These are phyloP conservation scores for Yamadazyma sp. DNA, from an alignment of 1,139 yeast species.

Conservation along the genomic window DNA sequence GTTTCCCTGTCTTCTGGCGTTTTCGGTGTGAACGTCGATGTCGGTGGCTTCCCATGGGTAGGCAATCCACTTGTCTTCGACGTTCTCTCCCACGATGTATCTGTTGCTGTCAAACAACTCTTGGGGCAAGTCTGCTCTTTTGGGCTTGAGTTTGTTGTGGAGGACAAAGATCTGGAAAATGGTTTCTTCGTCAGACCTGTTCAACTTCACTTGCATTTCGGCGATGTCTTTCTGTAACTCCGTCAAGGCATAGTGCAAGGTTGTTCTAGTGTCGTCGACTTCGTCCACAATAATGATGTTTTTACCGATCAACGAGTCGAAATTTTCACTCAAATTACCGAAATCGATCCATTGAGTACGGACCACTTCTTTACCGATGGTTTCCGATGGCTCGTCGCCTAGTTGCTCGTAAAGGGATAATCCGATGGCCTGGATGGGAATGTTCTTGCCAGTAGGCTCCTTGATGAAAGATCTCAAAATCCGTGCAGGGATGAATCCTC, in stretches of 20 bases:
- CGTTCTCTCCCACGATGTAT: constrained; percentile 53
- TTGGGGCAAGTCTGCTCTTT: constrained; percentile 52
- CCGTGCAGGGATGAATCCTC: constrained; percentile 69
- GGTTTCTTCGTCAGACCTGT: constrained; percentile 42
- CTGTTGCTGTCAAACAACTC: constrained; percentile 47
- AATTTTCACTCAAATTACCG: constrained; percentile 52
- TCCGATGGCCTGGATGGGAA: constrained; percentile 66
- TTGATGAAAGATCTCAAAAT: constrained; percentile 61
- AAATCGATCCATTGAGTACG: constrained; percentile 72
- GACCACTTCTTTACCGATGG: constrained; percentile 58
- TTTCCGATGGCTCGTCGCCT: constrained; percentile 43
- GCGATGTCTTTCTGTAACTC: constrained; percentile 59
- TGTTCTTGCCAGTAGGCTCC: constrained; percentile 54
- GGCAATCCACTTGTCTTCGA: constrained; percentile 60
- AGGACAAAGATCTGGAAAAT: constrained; percentile 57
- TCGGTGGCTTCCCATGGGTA: constrained; percentile 67
- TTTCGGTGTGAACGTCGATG: constrained; percentile 41
- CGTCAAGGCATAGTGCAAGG: constrained; percentile 59
- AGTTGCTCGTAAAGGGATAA: constrained; percentile 61
- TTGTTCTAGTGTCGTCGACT: constrained; percentile 69
- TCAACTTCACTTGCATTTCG: constrained; percentile 49
- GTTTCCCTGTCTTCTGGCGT: constrained; percentile 42
- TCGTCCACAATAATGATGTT: constrained; percentile 66
- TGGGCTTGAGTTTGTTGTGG: constrained; percentile 58
- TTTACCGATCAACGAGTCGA: constrained; percentile 57